A percentile compares a stretch with the other conserved stretches of the same genome.
These are phyloP conservation scores for Gigaspora rosea DNA, from an alignment of 192 early-diverging fungal species.

Conservation along the genomic window DNA sequence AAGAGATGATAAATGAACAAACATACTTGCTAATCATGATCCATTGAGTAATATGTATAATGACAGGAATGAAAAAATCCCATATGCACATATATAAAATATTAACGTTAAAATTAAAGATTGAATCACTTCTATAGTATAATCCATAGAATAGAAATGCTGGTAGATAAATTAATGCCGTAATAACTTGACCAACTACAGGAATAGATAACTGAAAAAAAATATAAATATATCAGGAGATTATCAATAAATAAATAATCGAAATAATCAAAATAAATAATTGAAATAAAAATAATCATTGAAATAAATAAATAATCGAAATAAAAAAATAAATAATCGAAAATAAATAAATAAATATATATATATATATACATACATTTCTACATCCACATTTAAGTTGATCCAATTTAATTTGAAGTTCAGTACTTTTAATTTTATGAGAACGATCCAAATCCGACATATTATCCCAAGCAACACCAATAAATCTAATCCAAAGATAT, in stretches of 20 bases:
- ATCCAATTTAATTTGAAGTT: neutral
- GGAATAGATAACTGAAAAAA: neutral
- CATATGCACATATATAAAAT: neutral
- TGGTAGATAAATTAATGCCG: neutral
- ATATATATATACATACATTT: neutral
- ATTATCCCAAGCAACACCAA: neutral
- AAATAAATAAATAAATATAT: neutral
- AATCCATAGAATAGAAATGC: neutral
- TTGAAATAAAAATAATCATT: neutral
- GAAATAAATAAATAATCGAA: neutral
- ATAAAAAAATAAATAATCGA: neutral
- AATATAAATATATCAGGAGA: neutral
- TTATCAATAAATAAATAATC: neutral
- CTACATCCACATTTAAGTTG: neutral
- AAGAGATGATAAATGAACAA: neutral
- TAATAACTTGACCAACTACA: neutral
- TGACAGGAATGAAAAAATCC: neutral
- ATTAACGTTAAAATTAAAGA: slow-evolving; percentile 8
- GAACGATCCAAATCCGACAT: neutral
- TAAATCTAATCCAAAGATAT: neutral
- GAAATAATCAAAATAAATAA: neutral
- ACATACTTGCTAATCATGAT: neutral
- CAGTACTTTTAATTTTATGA: neutral
- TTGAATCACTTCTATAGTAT: neutral
- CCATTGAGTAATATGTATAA: neutral